These are phyloP conservation scores for Bruguiera parviflora DNA, from an alignment of 345 rosid species.

Conservation along the genomic window DNA sequence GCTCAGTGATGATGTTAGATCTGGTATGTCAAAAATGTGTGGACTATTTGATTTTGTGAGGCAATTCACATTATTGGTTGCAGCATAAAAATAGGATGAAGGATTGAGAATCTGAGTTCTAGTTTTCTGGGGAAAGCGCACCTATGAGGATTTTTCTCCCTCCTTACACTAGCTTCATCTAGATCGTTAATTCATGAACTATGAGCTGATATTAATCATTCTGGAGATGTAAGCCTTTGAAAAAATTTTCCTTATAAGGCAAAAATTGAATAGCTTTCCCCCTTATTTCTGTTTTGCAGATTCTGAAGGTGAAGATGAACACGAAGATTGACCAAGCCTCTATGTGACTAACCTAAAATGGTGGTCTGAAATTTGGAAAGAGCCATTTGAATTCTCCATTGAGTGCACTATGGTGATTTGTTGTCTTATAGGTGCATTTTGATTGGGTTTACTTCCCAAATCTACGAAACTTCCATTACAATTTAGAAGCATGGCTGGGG, in stretches of 20 bases:
- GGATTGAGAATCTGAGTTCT: background rate
- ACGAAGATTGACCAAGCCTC: slow-evolving; percentile 37
- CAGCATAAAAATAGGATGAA: background rate
- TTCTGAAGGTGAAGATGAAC: slow-evolving; percentile 48
- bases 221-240: background rate
- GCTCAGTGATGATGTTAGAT: slow-evolving; percentile 36
- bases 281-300: slow-evolving; percentile 24
- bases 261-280: background rate
- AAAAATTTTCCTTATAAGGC: background rate
- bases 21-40: slow-evolving; percentile 17
- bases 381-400: background rate
- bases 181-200: background rate
- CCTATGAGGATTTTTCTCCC: background rate
- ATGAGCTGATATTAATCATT: background rate
- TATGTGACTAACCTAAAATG: background rate
- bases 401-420: background rate
- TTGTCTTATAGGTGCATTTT: background rate
- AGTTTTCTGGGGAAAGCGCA: background rate
- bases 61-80: background rate
- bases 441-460: background rate
- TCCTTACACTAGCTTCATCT: background rate
- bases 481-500: background rate
- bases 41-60: background rate
- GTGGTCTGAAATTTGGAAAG: slow-evolving; percentile 4
- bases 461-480: background rate